Conservation (phyloP, 2,329 filamentous ascomycete genomes). For the Aspergillus pseudotamarii region DNA sequence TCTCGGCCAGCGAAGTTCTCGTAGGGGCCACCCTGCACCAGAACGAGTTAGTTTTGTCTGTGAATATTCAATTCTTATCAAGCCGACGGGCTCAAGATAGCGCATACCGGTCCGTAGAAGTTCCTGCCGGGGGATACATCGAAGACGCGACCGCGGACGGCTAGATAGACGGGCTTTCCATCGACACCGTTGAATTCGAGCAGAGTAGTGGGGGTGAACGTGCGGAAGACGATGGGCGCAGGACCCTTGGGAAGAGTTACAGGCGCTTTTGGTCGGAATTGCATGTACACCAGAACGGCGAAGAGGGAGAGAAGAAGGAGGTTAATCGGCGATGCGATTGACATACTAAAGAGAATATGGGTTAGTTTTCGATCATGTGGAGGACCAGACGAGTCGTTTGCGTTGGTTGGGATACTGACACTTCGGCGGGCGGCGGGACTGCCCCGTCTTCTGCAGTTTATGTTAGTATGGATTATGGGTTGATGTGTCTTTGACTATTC, state of each 20-base stretch:
- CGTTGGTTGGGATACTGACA: slow-evolving; percentile 30
- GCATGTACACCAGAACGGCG: slow-evolving; percentile 59
- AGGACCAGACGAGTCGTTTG: background rate
- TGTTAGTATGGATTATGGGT: slow-evolving; percentile 16
- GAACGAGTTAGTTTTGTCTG: slow-evolving; percentile 8
- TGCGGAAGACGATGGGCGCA: slow-evolving; percentile 77
- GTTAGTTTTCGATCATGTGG: background rate
- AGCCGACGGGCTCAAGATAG: background rate
- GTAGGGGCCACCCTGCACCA: slow-evolving; percentile 75
- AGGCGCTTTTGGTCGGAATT: slow-evolving; percentile 58
- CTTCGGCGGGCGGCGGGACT: slow-evolving; percentile 37
- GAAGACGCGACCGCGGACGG: slow-evolving; percentile 88
- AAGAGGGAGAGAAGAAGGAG: slow-evolving; percentile 62
- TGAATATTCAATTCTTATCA: background rate
- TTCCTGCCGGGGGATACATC: slow-evolving; percentile 84
- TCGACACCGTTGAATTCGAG: slow-evolving; percentile 80
- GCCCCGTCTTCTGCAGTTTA: slow-evolving; percentile 17
- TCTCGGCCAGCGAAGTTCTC: slow-evolving; percentile 95
- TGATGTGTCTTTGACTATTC: background rate
- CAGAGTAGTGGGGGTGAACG: slow-evolving; percentile 82
- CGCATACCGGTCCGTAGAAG: slow-evolving; percentile 80
- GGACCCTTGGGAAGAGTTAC: slow-evolving; percentile 57
- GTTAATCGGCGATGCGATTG: slow-evolving; percentile 63
- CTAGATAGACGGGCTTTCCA: slow-evolving; percentile 77
- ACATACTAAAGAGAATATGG: slow-evolving; percentile 44